These are phyloP conservation scores for Bruguiera parviflora DNA, from an alignment of 345 rosid species.

Conservation along the genomic window DNA sequence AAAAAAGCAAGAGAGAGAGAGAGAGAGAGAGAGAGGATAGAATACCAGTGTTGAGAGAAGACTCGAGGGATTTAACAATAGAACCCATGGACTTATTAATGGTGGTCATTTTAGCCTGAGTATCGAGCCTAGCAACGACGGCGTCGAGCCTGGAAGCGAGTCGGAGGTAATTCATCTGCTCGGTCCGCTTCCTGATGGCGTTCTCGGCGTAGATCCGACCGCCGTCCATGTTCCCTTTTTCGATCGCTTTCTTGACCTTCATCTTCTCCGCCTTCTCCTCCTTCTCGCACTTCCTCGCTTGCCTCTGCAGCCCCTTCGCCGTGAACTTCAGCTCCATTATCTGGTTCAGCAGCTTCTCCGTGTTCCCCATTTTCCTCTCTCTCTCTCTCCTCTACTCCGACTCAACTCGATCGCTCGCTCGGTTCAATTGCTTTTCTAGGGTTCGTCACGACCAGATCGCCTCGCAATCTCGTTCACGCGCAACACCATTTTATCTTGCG, in stretches of 20 bases:
- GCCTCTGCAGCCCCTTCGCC: constrained; percentile 87
- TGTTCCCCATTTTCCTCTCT: constrained; percentile 57
- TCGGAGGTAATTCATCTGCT: constrained; percentile 97
- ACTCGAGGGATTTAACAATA: constrained; percentile 94
- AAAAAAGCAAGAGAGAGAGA: neutral
- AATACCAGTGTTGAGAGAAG: constrained; percentile 78
- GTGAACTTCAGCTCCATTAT: constrained; percentile 96
- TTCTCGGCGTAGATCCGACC: constrained; percentile 99
- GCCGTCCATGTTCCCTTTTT: constrained; percentile 99
- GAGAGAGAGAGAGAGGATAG: neutral
- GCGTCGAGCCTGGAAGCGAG: constrained; percentile 94
- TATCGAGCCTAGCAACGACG: constrained; percentile 89
- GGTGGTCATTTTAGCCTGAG: constrained; percentile 93
- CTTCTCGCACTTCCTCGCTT: constrained; percentile 95
- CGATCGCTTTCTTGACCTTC: constrained; percentile 96
- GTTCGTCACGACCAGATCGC: too few relatives aligned
- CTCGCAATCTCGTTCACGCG: too few relatives aligned
- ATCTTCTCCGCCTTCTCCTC: constrained; percentile 97
- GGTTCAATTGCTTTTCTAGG: too few relatives aligned
- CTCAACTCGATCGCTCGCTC: too few relatives aligned
- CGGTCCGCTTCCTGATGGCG: constrained; percentile 88
- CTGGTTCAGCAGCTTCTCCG: constrained; percentile 91
- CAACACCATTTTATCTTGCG: too few relatives aligned
- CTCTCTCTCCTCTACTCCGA: too few relatives aligned
- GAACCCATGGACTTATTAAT: constrained; percentile 84